phyloP scores from a whole-genome alignment of 139 green algal species.

The Chlamydomonas sphaeroides region DNA sequence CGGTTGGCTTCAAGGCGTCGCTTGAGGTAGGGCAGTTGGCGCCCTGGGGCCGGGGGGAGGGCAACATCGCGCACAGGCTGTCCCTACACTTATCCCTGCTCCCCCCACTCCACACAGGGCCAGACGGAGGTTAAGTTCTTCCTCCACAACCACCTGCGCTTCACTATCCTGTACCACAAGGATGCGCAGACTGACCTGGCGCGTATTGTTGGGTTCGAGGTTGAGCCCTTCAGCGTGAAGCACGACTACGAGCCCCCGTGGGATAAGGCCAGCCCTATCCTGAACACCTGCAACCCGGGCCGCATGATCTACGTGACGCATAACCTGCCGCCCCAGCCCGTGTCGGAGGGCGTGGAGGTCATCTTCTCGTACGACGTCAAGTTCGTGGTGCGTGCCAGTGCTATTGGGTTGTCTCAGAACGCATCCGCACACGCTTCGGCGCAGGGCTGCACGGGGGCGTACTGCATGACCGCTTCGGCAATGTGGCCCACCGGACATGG shows the following conservation, averaged over 20 bases:
- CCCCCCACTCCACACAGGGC: too few species aligned
- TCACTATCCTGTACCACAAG: slow-evolving; percentile 97
- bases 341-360: slow-evolving; percentile 88
- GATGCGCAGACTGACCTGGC: slow-evolving; percentile 84
- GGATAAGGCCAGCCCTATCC: slow-evolving; percentile 69
- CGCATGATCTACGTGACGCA: slow-evolving; percentile 85
- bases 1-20: slow-evolving; percentile 87
- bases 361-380: slow-evolving; percentile 98
- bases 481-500: too few species aligned
- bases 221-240: slow-evolving; percentile 92
- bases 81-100: too few species aligned
- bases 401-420: too few species aligned
- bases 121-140: slow-evolving; percentile 81
- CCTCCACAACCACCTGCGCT: slow-evolving; percentile 97
- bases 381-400: slow-evolving; percentile 84
- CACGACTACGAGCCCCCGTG: slow-evolving; percentile 89
- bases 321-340: slow-evolving; percentile 76
- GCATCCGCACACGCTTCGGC: too few species aligned
- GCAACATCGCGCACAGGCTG: too few species aligned
- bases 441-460: too few species aligned
- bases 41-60: too few species aligned
- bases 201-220: slow-evolving; percentile 98
- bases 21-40: slow-evolving; percentile 67
- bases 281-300: slow-evolving; percentile 91
- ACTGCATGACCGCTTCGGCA: too few species aligned